Evolutionary conservation across 2,329 filamentous ascomycete species (phyloP), one percentile per base, ranked within the genome.

Genomic region (Fonsecaea monophora): DNA sequence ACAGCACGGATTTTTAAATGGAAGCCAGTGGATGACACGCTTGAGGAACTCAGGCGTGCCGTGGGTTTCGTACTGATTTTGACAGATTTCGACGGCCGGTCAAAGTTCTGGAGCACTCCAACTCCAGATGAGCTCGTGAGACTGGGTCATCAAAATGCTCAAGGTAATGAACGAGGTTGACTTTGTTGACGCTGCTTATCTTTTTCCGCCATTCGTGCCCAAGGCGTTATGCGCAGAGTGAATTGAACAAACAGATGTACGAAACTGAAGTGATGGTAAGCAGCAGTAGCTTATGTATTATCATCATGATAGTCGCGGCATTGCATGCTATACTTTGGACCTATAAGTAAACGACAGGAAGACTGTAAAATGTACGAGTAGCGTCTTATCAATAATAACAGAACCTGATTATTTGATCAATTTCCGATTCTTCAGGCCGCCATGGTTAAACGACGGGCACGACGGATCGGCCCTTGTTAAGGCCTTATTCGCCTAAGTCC

Each of bases 1-100:
- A 66, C 64, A 62, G 64, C 64, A 60, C 37, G 9, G 18, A 45
- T 37, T 34, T 18, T 30, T 4, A 8, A 10, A 55, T 55, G 3
- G 18, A 21, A 9, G 45, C 45, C 45, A 21, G 45, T 12, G 8
- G 45, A 9, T 25, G 18, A 50, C 21, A 10, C 21, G 15, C 42
- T 45, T 21, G 42, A 45, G 4, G n/a, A 45, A 18, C 6, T 5
- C 42, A 18, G 8, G n/a, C 21, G 15, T 21, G 21, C 45, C 10
- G 45, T 50, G 21, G 45, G 21, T 12, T 25, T 25, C 18, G 25
- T 25, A 50, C n/a, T 50, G 45, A 50, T 50, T 30, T 50, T 50
- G 45, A 9, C 45, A 25, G 45, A 25, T 25, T 2, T 3, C 21
- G 18, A 25, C 4, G 25, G 25, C 25, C 25, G 25, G 25, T 25